Conservation (phyloP, 768 basidiomycete species). For the Daedaleopsis nitida region DNA sequence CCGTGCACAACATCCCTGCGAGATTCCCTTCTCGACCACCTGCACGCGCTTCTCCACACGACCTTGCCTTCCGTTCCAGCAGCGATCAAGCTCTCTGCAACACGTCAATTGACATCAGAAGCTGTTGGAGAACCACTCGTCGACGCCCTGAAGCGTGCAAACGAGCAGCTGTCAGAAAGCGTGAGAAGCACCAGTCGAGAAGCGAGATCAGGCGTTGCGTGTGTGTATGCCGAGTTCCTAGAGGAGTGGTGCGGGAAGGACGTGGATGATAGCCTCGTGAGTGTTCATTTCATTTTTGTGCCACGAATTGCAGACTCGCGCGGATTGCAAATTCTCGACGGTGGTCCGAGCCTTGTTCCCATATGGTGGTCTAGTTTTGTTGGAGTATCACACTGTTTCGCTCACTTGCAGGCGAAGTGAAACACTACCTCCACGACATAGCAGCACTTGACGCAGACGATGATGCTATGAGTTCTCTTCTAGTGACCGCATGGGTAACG, state of each 20-base stretch:
- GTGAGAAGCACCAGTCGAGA: slow-evolving; percentile 21
- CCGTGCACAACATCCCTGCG: slow-evolving; percentile 45
- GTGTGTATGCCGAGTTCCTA: slow-evolving; percentile 47
- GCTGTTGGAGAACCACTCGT: slow-evolving; percentile 53
- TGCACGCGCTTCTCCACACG: slow-evolving; percentile 43
- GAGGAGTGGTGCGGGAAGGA: slow-evolving; percentile 45
- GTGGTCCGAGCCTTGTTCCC: too few relatives aligned
- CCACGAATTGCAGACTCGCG: too few relatives aligned
- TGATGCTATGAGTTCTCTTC: neutral
- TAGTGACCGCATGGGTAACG: neutral
- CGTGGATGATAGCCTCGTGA: slow-evolving; percentile 33
- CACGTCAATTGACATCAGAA: slow-evolving; percentile 34
- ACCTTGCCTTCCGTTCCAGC: slow-evolving; percentile 40
- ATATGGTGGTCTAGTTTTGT: neutral
- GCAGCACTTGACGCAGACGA: too few relatives aligned
- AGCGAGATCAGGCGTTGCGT: slow-evolving; percentile 32
- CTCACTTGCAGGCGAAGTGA: too few relatives aligned
- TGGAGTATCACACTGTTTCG: too few relatives aligned
- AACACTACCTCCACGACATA: too few relatives aligned
- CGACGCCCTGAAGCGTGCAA: slow-evolving; percentile 50
- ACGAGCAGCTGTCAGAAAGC: slow-evolving; percentile 50
- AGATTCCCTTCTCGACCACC: slow-evolving; percentile 41
- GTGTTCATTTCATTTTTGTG: slow-evolving; percentile 13
- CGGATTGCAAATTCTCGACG: neutral
- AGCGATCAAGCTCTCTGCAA: slow-evolving; percentile 43